Base-by-base conservation (phyloP, 345 rosid species). In the Syzygium oleosum region DNA sequence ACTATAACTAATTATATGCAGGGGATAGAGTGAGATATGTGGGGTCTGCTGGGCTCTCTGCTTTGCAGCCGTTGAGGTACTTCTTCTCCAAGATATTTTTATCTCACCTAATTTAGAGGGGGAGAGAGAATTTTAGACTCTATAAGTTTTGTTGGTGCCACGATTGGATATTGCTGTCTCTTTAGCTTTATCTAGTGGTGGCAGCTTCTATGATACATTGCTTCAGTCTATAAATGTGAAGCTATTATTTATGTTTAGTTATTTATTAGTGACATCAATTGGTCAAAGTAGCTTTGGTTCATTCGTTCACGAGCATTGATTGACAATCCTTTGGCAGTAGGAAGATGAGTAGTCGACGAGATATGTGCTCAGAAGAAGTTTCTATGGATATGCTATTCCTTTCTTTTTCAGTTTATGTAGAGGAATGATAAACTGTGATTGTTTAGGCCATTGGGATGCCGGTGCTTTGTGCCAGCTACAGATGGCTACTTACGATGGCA, bases 11-110 rank as follows among this genome's bases (percentile, higher is more conserved):
- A 59, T 58, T n/a, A 43, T 58, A 84, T 73, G 89, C 92, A 98
- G 99, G 99, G 90, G 99, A 98, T 89, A 94, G 99, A 88, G 99
- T 98, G 55, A 95, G 92, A 92, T 94, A 89, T 90, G 90, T 93
- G 68, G 97, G 96, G 84, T 86, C 90, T 53, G 59, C 95, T 86
- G 93, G 92, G 84, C 85, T 94, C 55, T 91, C 97, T 85, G 87
- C 95, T 85, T 86, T 90, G 63, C 87, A 85, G 63, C 88, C 88
- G 8, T 79, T 52, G 16, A 88, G 90, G 90, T 88, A 88, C 68
- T 65, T 73, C n/a, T 85, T 49, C 68, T 53, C 52, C 79, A 79
- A 51, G 51, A 52, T 65, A 53, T 8, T 29, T 13, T 88, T 61
- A 11, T 84, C 63, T 59, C 29, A 85, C 31, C 52, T 12, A 68